Percentiles rank a stretch among this genome's conserved stretches.
Conservation (phyloP, 2,329 filamentous ascomycete species). For the Tolypocladium pustulatum region DNA sequence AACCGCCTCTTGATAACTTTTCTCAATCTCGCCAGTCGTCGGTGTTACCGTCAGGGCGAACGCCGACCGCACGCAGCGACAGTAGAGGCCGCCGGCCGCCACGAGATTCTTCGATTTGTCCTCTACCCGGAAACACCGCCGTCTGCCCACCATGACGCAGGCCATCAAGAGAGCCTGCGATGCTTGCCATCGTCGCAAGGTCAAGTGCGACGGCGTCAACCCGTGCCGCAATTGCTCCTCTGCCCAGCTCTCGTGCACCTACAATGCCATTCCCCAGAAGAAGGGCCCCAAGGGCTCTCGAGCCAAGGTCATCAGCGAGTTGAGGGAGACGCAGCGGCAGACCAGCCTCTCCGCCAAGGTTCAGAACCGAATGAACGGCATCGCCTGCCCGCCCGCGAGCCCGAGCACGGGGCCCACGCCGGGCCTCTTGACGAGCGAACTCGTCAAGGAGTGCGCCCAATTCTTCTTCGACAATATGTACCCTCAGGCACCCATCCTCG, state of each 20-base stretch:
- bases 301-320: slow-evolving; percentile 65
- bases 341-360: slow-evolving; percentile 53
- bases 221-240: slow-evolving; percentile 62
- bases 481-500: slow-evolving; percentile 50
- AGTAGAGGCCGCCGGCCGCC: background rate
- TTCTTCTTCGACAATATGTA: slow-evolving; percentile 63
- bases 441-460: slow-evolving; percentile 55
- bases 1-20: background rate
- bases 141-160: slow-evolving; percentile 30
- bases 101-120: background rate
- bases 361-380: slow-evolving; percentile 48
- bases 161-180: slow-evolving; percentile 57
- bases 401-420: slow-evolving; percentile 43
- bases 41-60: background rate
- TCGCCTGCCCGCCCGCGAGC: slow-evolving; percentile 35
- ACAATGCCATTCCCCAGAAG: slow-evolving; percentile 66
- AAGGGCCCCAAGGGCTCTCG: slow-evolving; percentile 66
- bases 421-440: slow-evolving; percentile 48
- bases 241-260: slow-evolving; percentile 58
- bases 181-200: slow-evolving; percentile 64
- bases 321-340: slow-evolving; percentile 58
- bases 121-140: background rate
- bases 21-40: background rate
- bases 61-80: background rate
- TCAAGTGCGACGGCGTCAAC: slow-evolving; percentile 62